Conservation (phyloP, 768 basidiomycete species). For the Termitomyces sp. region DNA sequence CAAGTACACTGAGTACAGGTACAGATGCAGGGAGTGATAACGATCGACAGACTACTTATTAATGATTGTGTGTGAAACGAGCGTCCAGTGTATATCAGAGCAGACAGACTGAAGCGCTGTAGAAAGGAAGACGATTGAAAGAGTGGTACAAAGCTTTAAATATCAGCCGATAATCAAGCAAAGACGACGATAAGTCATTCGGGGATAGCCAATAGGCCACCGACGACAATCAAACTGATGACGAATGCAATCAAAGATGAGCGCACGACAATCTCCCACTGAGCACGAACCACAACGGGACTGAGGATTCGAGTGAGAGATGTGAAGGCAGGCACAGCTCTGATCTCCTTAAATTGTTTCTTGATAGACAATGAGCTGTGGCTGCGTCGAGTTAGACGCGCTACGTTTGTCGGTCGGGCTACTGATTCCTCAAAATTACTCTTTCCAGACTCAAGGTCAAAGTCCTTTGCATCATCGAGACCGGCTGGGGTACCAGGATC, state of each 20-base stretch:
- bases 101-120: neutral
- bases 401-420: neutral
- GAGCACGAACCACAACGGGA: constrained; percentile 67
- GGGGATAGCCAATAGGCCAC: constrained; percentile 28
- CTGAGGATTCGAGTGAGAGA: constrained; percentile 67
- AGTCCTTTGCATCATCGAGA: neutral
- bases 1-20: neutral
- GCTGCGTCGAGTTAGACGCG: constrained; percentile 5
- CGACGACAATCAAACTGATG: constrained; percentile 34
- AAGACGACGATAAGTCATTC: neutral
- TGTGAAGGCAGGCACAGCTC: constrained; percentile 65
- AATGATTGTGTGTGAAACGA: constrained; percentile 4
- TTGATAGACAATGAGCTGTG: constrained; percentile 4
- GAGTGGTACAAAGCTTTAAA: neutral
- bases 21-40: neutral
- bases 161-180: neutral
- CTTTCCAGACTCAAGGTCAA: neutral
- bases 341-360: constrained; percentile 38
- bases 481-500: neutral
- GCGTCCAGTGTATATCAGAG: neutral
- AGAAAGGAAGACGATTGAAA: neutral
- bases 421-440: constrained; percentile 7
- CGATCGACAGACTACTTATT: constrained; percentile 1
- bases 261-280: constrained; percentile 79
- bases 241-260: constrained; percentile 45